Conservation (phyloP, 768 basidiomycete genomes). For the Boletus sensibilis region DNA sequence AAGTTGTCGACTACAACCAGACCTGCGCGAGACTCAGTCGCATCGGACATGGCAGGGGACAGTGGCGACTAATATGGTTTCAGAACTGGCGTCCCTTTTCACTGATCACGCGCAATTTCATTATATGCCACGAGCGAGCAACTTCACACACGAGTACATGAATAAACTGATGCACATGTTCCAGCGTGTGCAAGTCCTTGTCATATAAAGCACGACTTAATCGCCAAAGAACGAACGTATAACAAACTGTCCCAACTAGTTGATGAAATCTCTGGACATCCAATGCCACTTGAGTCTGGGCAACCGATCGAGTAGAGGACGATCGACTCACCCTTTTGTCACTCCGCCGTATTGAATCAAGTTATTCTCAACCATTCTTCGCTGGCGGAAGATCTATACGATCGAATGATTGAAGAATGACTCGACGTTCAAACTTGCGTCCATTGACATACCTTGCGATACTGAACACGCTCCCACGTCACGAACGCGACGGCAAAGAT, state of each 20-base stretch:
- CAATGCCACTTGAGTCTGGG: not conserved
- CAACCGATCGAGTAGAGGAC: not conserved
- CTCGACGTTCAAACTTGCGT: not conserved
- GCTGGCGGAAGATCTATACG: constrained; percentile 66
- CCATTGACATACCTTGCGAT: constrained; percentile 62
- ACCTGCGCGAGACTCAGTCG: constrained; percentile 15
- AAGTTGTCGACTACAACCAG: constrained; percentile 38
- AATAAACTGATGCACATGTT: not conserved
- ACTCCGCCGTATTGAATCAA: constrained; percentile 61
- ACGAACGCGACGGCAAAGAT: constrained; percentile 80
- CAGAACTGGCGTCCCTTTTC: not conserved
- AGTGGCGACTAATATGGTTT: too few relatives aligned
- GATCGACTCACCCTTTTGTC: constrained; percentile 25
- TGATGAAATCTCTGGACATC: not conserved
- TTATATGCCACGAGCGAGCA: too few relatives aligned
- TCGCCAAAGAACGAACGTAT: constrained; percentile 7
- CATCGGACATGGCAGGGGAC: constrained; percentile 9
- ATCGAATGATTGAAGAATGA: not conserved
- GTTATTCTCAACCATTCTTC: constrained; percentile 66
- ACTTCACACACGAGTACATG: not conserved
- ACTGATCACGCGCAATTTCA: not conserved
- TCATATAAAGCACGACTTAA: not conserved
- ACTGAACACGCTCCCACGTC: constrained; percentile 84
- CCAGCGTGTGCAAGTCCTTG: constrained; percentile 2
- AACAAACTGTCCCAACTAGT: not conserved